Conservation (phyloP, 768 basidiomycete genomes). For the Auricularia sp. region DNA sequence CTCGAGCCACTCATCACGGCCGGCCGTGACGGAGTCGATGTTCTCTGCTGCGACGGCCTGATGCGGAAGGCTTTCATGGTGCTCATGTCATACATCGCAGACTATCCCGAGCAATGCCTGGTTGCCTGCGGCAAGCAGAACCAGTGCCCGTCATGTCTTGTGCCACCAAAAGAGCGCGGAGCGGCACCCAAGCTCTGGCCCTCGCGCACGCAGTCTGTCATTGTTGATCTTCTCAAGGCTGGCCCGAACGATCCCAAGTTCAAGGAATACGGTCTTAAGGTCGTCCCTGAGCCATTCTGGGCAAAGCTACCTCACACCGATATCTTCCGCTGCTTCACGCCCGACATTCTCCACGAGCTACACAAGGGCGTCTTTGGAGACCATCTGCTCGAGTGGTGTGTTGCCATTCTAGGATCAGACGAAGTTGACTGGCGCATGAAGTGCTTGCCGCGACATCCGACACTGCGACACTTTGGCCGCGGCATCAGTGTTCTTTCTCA, state of each 20-base stretch:
- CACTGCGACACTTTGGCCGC: conserved; percentile 19
- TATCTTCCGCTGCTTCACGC: conserved; percentile 30
- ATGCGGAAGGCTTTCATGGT: conserved; percentile 6
- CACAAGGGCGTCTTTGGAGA: conserved; percentile 39
- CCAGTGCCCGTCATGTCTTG: conserved; percentile 9
- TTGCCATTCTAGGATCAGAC: conserved; percentile 1
- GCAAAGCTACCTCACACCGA: too few species aligned
- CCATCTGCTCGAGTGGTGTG: conserved; percentile 30
- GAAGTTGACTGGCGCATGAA: conserved; percentile 13
- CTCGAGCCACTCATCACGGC: conserved; percentile 10
- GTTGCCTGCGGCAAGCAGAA: conserved; percentile 12
- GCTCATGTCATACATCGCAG: conserved; percentile 16
- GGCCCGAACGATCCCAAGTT: neutral
- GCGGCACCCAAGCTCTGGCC: neutral
- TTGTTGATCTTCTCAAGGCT: neutral
- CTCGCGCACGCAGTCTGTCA: neutral
- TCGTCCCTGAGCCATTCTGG: conserved; percentile 29
- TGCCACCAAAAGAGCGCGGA: conserved; percentile 7
- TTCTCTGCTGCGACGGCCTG: conserved; percentile 11
- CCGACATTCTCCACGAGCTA: conserved; percentile 36
- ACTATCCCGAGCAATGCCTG: conserved; percentile 17
- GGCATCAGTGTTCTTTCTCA: conserved; percentile 10
- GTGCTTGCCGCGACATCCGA: conserved; percentile 9
- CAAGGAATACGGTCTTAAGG: neutral
- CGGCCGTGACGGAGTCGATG: conserved; percentile 11